Conservation (phyloP, 106 monocot genomes). For the Acorus gramineus region DNA sequence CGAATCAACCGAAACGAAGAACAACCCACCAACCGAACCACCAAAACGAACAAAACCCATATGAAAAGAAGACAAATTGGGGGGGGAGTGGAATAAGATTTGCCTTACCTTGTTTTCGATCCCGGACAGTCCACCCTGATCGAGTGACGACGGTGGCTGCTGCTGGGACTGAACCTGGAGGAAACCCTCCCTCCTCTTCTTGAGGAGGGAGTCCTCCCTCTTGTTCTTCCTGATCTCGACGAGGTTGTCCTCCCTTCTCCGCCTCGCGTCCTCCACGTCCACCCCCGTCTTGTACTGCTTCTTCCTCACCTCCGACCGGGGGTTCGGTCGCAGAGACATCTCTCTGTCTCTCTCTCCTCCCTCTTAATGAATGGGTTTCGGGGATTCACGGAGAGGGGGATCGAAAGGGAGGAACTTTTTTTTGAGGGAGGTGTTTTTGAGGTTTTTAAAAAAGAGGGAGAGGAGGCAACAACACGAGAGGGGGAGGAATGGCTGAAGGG, state of each 20-base stretch:
- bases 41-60: neutral
- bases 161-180: neutral
- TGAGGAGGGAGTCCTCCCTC: constrained; percentile 29
- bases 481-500: too few relatives aligned
- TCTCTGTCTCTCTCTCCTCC: neutral
- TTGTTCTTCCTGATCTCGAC: constrained; percentile 36
- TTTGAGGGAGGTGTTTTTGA: too few relatives aligned
- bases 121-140: neutral
- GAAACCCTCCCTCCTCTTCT: constrained; percentile 26
- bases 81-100: neutral
- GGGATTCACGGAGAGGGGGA: neutral
- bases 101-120: neutral
- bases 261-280: constrained; percentile 23
- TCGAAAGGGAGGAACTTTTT: neutral
- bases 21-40: neutral
- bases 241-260: constrained; percentile 34
- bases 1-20: neutral
- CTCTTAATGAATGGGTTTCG: neutral
- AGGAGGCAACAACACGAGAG: too few relatives aligned
- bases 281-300: constrained; percentile 35
- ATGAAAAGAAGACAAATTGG: neutral
- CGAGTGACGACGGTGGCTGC: neutral
- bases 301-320: constrained; percentile 22
- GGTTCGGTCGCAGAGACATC: constrained; percentile 25
- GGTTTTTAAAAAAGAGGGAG: too few relatives aligned